Percentiles rank a stretch among this genome's conserved stretches.
phyloP scores from a whole-genome alignment of 164 flowering plant genomes.

The Annona squamosa region DNA sequence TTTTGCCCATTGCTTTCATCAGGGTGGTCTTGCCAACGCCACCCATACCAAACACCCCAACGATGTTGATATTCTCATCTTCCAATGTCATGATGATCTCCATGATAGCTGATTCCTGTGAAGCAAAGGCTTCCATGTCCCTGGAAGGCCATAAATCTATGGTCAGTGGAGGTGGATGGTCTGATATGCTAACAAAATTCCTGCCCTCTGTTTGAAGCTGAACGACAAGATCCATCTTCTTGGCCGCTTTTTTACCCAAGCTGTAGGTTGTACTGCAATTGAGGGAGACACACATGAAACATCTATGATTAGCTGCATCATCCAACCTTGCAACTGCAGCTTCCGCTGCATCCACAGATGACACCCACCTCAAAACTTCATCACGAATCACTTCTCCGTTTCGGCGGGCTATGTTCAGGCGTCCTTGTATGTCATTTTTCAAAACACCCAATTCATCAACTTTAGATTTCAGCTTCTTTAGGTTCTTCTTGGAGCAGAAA shows the following conservation, averaged over 20 bases:
- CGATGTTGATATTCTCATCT: background rate
- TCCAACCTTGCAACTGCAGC: background rate
- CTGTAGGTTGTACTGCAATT: background rate
- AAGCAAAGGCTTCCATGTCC: conserved; percentile 2
- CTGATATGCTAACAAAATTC: conserved; percentile 1
- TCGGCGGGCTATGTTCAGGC: background rate
- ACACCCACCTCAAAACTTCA: background rate
- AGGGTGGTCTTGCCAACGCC: conserved; percentile 7
- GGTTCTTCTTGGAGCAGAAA: background rate
- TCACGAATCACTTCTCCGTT: background rate
- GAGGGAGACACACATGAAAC: background rate
- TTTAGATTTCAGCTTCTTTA: background rate
- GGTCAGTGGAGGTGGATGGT: background rate
- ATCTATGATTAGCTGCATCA: background rate
- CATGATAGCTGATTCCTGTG: background rate
- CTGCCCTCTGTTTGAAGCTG: conserved; percentile 4
- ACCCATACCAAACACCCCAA: conserved; percentile 9
- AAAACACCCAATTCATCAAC: background rate
- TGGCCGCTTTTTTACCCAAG: background rate
- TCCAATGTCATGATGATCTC: conserved; percentile 1
- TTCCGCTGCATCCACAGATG: background rate
- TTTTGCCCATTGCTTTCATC: conserved; percentile 7
- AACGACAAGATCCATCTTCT: background rate
- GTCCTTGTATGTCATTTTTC: background rate
- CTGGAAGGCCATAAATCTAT: background rate